Evolutionary conservation across 2,329 filamentous ascomycete genomes (phyloP).

Genomic region (Penicillium olsonii): DNA sequence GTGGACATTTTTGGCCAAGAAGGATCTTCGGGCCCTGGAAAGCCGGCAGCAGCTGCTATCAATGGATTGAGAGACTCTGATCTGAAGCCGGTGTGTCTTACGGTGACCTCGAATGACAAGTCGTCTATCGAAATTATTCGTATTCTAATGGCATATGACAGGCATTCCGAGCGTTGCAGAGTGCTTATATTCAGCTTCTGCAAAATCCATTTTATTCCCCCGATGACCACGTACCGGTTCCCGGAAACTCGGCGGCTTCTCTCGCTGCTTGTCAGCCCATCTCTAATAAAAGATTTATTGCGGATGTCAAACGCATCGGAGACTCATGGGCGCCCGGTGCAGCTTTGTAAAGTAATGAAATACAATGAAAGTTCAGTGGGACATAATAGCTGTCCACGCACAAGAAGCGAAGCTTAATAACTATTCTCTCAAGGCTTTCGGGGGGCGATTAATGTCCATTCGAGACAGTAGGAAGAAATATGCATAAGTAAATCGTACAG

Average conservation of each 20-base stretch:
- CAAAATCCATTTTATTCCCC: conserved; percentile 96
- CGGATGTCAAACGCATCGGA: conserved; percentile 83
- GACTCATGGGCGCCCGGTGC: conserved; percentile 78
- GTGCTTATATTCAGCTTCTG: conserved; percentile 82
- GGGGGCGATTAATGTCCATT: too few species aligned
- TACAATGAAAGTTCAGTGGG: not conserved
- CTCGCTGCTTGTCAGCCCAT: conserved; percentile 64
- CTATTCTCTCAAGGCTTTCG: not conserved
- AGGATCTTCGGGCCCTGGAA: conserved; percentile 36
- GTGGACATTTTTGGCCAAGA: conserved; percentile 83
- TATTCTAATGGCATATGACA: conserved; percentile 33
- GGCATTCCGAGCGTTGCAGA: conserved; percentile 89
- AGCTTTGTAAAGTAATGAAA: conserved; percentile 61
- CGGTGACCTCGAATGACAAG: not conserved
- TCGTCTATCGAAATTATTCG: not conserved
- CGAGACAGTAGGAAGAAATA: too few species aligned
- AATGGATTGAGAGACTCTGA: conserved; percentile 81
- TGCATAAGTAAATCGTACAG: too few species aligned
- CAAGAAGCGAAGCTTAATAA: not conserved
- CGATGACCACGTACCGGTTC: conserved; percentile 72
- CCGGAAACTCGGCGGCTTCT: conserved; percentile 44
- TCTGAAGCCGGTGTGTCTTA: conserved; percentile 69
- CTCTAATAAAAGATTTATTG: conserved; percentile 75
- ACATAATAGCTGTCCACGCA: too few species aligned
- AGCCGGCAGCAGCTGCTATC: conserved; percentile 42